Evolutionary conservation across 2,329 filamentous ascomycete genomes (phyloP), one percentile per base, ranked within the genome.

Genomic region (Emmonsiellopsis sp.): DNA sequence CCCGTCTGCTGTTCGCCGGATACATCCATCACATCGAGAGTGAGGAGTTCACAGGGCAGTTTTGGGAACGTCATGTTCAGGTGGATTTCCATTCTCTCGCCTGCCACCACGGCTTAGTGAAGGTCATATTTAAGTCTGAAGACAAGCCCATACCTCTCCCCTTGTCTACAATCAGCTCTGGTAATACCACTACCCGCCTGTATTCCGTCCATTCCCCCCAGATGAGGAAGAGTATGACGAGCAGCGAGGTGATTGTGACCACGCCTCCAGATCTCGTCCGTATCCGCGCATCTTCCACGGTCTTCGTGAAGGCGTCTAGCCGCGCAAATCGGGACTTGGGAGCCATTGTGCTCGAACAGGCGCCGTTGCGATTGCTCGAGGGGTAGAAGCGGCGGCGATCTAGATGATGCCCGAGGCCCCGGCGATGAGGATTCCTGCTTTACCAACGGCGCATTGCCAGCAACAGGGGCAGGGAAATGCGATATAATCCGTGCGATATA

Each of bases 271-370:
- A 95, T 6, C 91, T 96, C 34, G 93, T 98, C 65, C 94, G 87
- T 68, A 98, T 84, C 64, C 93, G 84, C 61, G 94, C 93, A 83
- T 98, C 93, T 71, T 98, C 93, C 63, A 98, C 93, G 10, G 93
- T 98, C 76, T 98, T 98, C 50, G 92, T 95, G 71, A 98, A 98
- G 79, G 93, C 93, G 73, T 98, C 93, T 59, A 98, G 88, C 81
- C 86, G 86, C 56, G 88, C 95, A 70, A 98, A 96, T 71, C 93
- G 85, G 63, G 89, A 95, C 78, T 95, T 95, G 66, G 85, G 76
- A 61, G 91, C 79, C 93, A 97, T 97, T 62, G 59, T 59, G 54
- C 31, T 20, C 16, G 15, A 10, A 45, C 15, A 15, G 34, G 9
- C n/a, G 30, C 50, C 57, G 60, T 45, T 47, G 35, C 20, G 15